These are phyloP conservation scores for Lipomyces sp. DNA, from an alignment of 805 yeast species.

Conservation along the genomic window DNA sequence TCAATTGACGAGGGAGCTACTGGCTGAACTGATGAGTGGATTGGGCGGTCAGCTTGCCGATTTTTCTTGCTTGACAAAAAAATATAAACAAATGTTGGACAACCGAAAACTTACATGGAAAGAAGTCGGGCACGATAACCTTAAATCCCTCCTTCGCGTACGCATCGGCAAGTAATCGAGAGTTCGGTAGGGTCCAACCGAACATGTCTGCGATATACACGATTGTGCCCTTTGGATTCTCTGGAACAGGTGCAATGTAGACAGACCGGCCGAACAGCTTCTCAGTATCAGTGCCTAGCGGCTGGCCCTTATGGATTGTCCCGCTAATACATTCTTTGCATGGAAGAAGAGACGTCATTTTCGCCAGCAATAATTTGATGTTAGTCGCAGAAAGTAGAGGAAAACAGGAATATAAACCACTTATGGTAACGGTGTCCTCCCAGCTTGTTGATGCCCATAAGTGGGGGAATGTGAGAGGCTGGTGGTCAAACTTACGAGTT, in stretches of 20 bases:
- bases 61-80: too few relatives aligned
- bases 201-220: constrained; percentile 25
- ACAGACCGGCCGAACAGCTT: constrained; percentile 5
- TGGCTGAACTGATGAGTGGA: constrained; percentile 13
- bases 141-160: constrained; percentile 27
- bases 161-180: constrained; percentile 30
- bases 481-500: too few relatives aligned
- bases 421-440: not conserved
- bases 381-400: not conserved
- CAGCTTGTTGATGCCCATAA: too few relatives aligned
- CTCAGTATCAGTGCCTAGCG: constrained; percentile 14
- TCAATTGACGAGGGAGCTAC: constrained; percentile 10
- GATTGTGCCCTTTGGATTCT: constrained; percentile 22
- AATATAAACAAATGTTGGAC: too few relatives aligned
- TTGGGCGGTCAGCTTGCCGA: not conserved
- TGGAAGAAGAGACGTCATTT: constrained; percentile 12
- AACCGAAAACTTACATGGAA: constrained; percentile 15
- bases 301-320: constrained; percentile 17
- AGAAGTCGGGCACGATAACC: constrained; percentile 24
- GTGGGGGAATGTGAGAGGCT: not conserved
- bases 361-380: not conserved
- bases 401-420: not conserved
- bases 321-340: constrained; percentile 17
- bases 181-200: constrained; percentile 29
- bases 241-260: constrained; percentile 19